Evolutionary conservation across 2,329 filamentous ascomycete species (phyloP), one percentile per base, ranked within the genome.

Genomic region (Pestalotiopsis sp.): DNA sequence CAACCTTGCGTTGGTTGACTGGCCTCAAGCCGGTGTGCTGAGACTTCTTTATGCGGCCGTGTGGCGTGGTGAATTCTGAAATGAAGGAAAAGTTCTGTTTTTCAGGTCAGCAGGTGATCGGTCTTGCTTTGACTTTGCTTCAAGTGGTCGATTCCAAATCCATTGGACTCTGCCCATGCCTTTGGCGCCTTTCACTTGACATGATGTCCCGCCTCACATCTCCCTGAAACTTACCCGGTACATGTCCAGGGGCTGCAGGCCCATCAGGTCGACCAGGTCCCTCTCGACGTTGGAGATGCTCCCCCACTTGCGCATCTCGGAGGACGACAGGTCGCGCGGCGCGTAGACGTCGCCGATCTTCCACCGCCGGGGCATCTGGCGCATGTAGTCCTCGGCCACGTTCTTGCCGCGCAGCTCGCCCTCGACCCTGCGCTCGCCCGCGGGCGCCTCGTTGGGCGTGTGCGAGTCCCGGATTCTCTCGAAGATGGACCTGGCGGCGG

Each of bases 1-100:
- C 93, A 78, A 99, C 90, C 82, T 92, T 94, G 73, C 96, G 88
- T 84, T 99, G 96, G 84, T 98, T 98, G 73, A 93, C 92, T 2
- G 93, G 92, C 68, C 93, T 88, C 70, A 99, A 84, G 14, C 93
- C 94, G 0, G 95, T 98, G 27, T 91, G 84, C 5, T 80, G 86
- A n/a, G 88, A 86, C 78, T 92, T 90, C 82, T 90, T 92, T 79
- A 99, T 98, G 69, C 94, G 90, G 64, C 95, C 96, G 83, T 93
- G 93, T 12, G 91, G 82, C 0, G 93, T 94, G 76, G 96, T 92
- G 80, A 92, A 98, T 79, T 98, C 94, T 39, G 92, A 92, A 81
- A 98, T 92, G 70, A 99, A 89, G 49, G 93, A 90, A 80, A 97
- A 97, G 82, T 99, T 99, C 94, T 97, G 75, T 63, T 63, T 25